Conservation (phyloP, 1,284 basidiomycete genomes). For the Marasmius sp. region DNA sequence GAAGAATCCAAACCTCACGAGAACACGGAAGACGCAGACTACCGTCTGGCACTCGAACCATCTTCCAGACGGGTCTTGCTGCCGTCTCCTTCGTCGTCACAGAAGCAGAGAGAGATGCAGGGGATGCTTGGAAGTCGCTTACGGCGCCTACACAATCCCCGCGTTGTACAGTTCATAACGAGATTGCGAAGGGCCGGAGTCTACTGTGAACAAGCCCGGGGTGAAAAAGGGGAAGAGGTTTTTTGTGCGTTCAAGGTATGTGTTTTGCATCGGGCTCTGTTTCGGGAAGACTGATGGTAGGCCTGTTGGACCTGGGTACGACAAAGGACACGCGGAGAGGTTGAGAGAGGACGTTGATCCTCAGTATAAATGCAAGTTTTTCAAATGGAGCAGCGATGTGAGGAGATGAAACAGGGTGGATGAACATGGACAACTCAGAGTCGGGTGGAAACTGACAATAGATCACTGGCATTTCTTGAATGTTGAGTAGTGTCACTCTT, state of each 20-base stretch:
- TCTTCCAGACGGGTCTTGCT: conserved; percentile 29
- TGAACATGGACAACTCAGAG: no score
- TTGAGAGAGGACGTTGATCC: conserved; percentile 83
- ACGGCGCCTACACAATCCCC: conserved; percentile 78
- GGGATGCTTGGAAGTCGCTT: conserved; percentile 64
- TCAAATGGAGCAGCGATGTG: conserved; percentile 81
- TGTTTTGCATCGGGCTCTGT: conserved; percentile 53
- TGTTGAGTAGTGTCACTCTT: no score
- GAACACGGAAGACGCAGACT: conserved; percentile 38
- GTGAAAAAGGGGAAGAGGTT: conserved; percentile 93
- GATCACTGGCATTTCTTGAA: no score
- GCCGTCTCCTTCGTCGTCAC: conserved; percentile 11
- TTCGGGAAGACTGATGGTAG: conserved; percentile 38
- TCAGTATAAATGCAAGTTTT: conserved; percentile 80
- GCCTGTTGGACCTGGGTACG: conserved; percentile 91
- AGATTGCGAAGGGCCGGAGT: conserved; percentile 78
- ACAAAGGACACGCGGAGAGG: conserved; percentile 78
- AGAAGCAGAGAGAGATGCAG: background rate
- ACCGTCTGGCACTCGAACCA: conserved; percentile 47
- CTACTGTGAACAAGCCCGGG: conserved; percentile 88
- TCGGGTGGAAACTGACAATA: no score
- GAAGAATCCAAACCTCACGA: conserved; percentile 10
- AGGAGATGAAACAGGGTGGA: conserved; percentile 25
- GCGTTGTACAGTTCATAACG: conserved; percentile 73
- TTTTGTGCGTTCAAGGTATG: no score